Evolutionary conservation across 306 rosid genomes (phyloP), one percentile per base, ranked within the genome.

Genomic region (Cucumis hystrix): DNA sequence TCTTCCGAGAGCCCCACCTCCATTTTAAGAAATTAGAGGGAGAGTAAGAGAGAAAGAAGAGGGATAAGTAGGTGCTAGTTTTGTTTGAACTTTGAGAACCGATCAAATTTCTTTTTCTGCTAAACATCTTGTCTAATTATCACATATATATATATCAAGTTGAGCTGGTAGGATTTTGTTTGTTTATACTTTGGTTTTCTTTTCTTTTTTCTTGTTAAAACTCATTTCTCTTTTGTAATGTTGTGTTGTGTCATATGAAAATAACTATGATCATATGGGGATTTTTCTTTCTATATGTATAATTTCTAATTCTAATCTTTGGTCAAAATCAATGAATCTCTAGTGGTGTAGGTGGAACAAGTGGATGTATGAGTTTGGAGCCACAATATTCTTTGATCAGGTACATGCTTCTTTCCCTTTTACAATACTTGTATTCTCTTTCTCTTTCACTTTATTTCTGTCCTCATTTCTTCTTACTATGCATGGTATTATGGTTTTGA

Each of bases 1-100:
- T 72, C 81, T 96, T 79, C 80, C 87, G 10, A 79, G 81, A 20
- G 73, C 83, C 21, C 93, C 87, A n/a, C 93, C 97, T 10, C 90
- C 96, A 1, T 63, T 89, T 49, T 93, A 84, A 73, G 28, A 64
- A 47, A 35, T 20, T 64, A 17, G 35, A 43, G 37, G 15, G 54
- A 20, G 40, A 69, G 56, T 21, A 6, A 69, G 37, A 45, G 33
- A 41, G 55, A 33, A 14, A 33, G 20, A 6, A 20, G 49, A 33
- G 18, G 14, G 71, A 65, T 18, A 65, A 28, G 15, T 37, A 18
- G 43, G 21, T 72, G 60, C 15, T 73, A 73, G 47, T 52, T 73
- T 73, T 73, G 47, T 73, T 72, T 73, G 62, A 47, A 28, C 62
- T 73, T 66, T 66, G 47, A 64, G 71, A 66, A 66, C 52, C 20